A percentile compares a stretch with the other conserved stretches of the same genome.
phyloP scores from a whole-genome alignment of 805 yeast genomes.

The Yamadazyma paraphyllophila region DNA sequence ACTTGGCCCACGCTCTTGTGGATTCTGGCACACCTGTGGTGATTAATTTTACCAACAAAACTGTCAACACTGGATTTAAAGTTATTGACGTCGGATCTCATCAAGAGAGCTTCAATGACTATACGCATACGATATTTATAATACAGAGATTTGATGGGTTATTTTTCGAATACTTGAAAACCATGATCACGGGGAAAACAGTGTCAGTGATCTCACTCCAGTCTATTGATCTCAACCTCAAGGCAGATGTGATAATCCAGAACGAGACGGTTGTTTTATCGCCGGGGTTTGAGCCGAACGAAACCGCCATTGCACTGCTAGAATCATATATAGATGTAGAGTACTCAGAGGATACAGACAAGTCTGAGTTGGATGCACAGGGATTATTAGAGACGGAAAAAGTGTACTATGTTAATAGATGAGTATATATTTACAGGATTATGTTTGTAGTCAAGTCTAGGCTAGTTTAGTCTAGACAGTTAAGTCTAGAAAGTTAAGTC shows the following conservation, averaged over 20 bases:
- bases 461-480: no score
- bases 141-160: not conserved
- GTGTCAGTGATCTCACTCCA: not conserved
- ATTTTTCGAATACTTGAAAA: conserved; percentile 1
- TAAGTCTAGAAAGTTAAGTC: no score
- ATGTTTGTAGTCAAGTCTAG: not conserved
- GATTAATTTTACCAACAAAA: conserved; percentile 2
- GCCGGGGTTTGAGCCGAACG: not conserved
- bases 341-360: not conserved
- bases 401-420: not conserved
- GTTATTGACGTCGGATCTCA: not conserved
- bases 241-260: conserved; percentile 1
- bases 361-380: not conserved
- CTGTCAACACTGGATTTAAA: not conserved
- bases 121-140: not conserved
- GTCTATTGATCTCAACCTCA: not conserved
- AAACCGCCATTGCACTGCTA: not conserved
- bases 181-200: not conserved
- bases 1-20: not conserved
- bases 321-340: conserved; percentile 1
- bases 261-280: not conserved
- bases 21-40: not conserved
- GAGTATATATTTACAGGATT: not conserved
- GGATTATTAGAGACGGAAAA: not conserved
- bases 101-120: not conserved